Conservation (phyloP, 1,284 basidiomycete genomes). For the Malassezia equina region DNA sequence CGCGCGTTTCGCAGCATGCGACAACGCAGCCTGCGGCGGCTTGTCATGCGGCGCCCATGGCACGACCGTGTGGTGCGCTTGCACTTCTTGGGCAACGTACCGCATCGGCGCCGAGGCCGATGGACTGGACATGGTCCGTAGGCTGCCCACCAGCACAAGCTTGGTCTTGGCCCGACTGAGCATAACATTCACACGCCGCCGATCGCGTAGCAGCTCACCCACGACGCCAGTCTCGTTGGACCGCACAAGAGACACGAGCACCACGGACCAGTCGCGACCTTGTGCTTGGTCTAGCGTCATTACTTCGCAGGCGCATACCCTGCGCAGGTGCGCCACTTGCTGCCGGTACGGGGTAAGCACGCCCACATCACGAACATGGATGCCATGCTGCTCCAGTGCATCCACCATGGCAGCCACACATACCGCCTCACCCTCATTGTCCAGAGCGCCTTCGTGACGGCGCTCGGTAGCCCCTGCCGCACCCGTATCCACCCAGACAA, state of each 20-base stretch:
- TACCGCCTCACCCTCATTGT: constrained; percentile 71
- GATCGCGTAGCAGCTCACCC: constrained; percentile 35
- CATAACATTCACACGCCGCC: constrained; percentile 34
- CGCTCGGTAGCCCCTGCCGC: constrained; percentile 63
- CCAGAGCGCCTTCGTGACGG: constrained; percentile 72
- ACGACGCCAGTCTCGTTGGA: constrained; percentile 14
- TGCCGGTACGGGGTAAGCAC: constrained; percentile 86
- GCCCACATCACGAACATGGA: constrained; percentile 64
- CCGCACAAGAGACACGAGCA: constrained; percentile 38
- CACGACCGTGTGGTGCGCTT: not conserved
- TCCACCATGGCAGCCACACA: not conserved
- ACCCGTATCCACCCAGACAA: constrained; percentile 78
- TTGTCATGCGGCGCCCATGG: not conserved
- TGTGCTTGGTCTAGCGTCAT: constrained; percentile 90
- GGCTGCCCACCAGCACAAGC: constrained; percentile 31
- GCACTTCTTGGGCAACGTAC: not conserved
- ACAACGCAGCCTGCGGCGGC: not conserved
- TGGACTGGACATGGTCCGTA: constrained; percentile 18
- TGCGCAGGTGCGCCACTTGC: constrained; percentile 64
- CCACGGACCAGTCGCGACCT: constrained; percentile 61
- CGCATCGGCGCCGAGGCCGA: constrained; percentile 10
- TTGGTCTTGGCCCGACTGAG: constrained; percentile 54
- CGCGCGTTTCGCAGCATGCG: not conserved
- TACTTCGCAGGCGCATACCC: constrained; percentile 56
- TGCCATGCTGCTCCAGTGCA: constrained; percentile 56